These are phyloP conservation scores for Pinus taeda DNA, from an alignment of 75 land plant genomes.

Conservation along the genomic window DNA sequence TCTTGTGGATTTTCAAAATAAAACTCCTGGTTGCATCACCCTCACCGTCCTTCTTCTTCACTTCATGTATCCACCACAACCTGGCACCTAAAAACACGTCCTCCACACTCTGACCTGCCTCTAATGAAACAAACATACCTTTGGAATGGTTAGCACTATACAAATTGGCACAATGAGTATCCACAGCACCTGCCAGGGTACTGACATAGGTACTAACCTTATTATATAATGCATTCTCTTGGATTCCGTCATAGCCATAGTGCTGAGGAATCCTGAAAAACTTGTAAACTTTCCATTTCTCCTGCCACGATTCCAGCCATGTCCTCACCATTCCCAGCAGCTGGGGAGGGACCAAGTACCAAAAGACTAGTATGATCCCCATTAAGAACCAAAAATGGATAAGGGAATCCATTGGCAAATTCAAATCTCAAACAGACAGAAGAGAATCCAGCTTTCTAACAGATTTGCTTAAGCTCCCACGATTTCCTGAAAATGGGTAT, in stretches of 20 bases:
- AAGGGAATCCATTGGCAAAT: too few species aligned
- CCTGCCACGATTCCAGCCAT: not conserved
- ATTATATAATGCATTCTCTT: not conserved
- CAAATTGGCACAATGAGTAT: conserved; percentile 17
- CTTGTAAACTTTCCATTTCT: conserved; percentile 27
- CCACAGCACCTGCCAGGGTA: too few species aligned
- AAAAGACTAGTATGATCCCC: not conserved
- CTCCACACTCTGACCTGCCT: too few species aligned
- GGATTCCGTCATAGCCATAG: not conserved
- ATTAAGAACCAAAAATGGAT: not conserved
- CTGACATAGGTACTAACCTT: conserved; percentile 3
- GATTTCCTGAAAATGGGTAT: too few species aligned
- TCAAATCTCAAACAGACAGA: too few species aligned
- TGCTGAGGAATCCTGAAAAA: conserved; percentile 35
- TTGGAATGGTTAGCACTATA: conserved; percentile 32
- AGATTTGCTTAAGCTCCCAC: too few species aligned
- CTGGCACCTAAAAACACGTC: too few species aligned
- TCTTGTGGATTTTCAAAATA: conserved; percentile 43
- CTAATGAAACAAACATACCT: conserved; percentile 11
- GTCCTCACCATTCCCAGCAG: not conserved
- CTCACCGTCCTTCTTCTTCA: too few species aligned
- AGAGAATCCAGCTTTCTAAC: too few species aligned
- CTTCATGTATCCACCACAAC: too few species aligned
- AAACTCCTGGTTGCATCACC: conserved; percentile 27
- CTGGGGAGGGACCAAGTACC: not conserved